Evolutionary conservation across 2,329 filamentous ascomycete genomes (phyloP), one percentile per base, ranked within the genome.

Genomic region (Colletotrichum acutatum): DNA sequence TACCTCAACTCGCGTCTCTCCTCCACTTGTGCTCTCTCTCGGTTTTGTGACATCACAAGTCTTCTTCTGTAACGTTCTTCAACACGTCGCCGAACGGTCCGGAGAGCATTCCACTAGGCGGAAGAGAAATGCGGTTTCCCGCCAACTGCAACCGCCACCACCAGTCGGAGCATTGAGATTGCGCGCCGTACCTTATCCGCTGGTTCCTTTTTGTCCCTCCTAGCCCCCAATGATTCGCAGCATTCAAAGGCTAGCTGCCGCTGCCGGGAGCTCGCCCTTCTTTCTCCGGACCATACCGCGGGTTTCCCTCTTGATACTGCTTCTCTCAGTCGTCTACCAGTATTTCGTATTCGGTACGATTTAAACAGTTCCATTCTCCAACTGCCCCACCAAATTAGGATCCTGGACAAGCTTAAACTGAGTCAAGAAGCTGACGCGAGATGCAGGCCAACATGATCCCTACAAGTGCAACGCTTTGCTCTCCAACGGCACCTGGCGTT

Each of bases 381-480:
- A 19, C 5, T 42, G 19, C 12, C 61, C 32, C 42, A 49, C 46
- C 46, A 66, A 49, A 9, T 49, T 34, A 28, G 56, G 24, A n/a
- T 37, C 42, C 30, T 26, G 32, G 42, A 22, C 32, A 22, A 53
- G 24, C n/a, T 30, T 26, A 19, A 42, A 16, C 28, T 32, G 49
- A 64, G 19, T 32, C 49, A 26, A 57, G 32, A 66, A 34, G 49
- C 64, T 66, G 32, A 68, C 62, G 46, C 49, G 59, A 32, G 24
- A 22, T 19, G 8, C 56, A 75, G 74, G 74, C 22, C 68, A 59
- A 57, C 12, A 72, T 59, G 89, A 91, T 74, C 87, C 87, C 0
- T 86, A 86, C 77, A 87, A 88, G 80, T 92, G 90, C 78, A 78
- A 80, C 22, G 85, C 86, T 5, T 81, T 91, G 34, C 80, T 89